Base-by-base conservation (phyloP, 768 basidiomycete species). In the Mycena alexandri region DNA sequence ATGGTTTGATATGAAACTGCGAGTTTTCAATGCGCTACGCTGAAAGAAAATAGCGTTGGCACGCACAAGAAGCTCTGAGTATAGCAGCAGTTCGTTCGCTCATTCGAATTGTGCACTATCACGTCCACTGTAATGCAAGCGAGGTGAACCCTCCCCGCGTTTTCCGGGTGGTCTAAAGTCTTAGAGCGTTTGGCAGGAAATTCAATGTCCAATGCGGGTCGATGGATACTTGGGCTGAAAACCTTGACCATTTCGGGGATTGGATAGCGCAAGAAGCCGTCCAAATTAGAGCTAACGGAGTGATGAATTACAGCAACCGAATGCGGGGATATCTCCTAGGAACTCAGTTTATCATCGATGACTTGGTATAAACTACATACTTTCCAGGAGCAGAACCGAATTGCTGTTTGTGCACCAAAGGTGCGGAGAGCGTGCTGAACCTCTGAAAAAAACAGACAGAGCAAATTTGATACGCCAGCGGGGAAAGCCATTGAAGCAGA, bases 281-380 rank as follows among this genome's bases (percentile, higher is more conserved):
- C 48, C 34, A 60, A 67, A 67, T 67, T 58, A 44, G 55, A 47
- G 54, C 61, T 57, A 62, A 62, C 66, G 54, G 57, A 50, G 55
- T 67, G 53, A 21, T 34, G 47, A 50, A 58, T 47, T 24, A 46
- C 24, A 47, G 53, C 46, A 44, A 33, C 41, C 50, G 47, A 52
- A 61, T 50, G 34, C 2, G 36, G 19, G 33, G 24, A 44, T 61
- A 67, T 66, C 65, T 66, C 65, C 65, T 61, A 61, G 42, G 57
- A n/a, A 50, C 36, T 54, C 13, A 14, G 13, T 47, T 46, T 25
- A 47, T n/a, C n/a, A n/a, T 57, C 42, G 6, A 52, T 7, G 25
- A 21, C 47, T 50, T 24, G 21, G 59, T 33, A 16, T 25, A 25
- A 51, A 6, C 13, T 3, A n/a, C n/a, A n/a, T n/a, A 19, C 8